Evolutionary conservation across 768 basidiomycete species (phyloP).

Genomic region (Leccinum imitatum): DNA sequence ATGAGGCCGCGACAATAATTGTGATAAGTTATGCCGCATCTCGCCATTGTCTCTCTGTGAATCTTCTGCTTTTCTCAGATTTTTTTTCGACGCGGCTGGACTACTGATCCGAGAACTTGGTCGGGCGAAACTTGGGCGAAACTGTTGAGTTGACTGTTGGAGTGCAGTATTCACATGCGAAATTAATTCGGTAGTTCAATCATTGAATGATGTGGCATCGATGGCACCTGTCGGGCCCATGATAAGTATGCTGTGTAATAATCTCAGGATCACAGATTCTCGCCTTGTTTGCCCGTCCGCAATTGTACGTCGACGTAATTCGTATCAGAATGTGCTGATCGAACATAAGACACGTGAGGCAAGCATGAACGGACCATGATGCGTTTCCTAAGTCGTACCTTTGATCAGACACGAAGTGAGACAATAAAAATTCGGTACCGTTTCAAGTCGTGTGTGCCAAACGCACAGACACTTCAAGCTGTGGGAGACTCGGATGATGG

Average conservation of each 20-base stretch:
- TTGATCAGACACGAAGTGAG: constrained; percentile 5
- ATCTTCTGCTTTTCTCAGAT: not conserved
- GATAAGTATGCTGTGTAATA: not conserved
- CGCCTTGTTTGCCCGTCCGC: not conserved
- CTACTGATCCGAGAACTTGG: not conserved
- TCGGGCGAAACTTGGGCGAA: not conserved
- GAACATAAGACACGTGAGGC: not conserved
- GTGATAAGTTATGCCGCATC: not conserved
- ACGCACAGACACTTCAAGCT: not conserved
- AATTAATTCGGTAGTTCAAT: not conserved
- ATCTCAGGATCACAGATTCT: not conserved
- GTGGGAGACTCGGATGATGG: not conserved
- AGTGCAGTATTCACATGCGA: not conserved
- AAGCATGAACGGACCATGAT: not conserved
- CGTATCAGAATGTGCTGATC: not conserved
- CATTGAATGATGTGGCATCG: not conserved
- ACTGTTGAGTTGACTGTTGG: not conserved
- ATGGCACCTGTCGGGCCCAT: not conserved
- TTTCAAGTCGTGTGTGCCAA: constrained; percentile 3
- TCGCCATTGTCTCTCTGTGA: not conserved
- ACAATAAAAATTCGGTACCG: not conserved
- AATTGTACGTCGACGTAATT: not conserved
- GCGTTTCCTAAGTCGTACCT: not conserved
- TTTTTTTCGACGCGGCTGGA: not conserved
- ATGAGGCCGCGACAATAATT: not conserved